Evolutionary conservation across 2,329 filamentous ascomycete genomes (phyloP), one percentile per base, ranked within the genome.

Genomic region (Rachicladosporium sp.): DNA sequence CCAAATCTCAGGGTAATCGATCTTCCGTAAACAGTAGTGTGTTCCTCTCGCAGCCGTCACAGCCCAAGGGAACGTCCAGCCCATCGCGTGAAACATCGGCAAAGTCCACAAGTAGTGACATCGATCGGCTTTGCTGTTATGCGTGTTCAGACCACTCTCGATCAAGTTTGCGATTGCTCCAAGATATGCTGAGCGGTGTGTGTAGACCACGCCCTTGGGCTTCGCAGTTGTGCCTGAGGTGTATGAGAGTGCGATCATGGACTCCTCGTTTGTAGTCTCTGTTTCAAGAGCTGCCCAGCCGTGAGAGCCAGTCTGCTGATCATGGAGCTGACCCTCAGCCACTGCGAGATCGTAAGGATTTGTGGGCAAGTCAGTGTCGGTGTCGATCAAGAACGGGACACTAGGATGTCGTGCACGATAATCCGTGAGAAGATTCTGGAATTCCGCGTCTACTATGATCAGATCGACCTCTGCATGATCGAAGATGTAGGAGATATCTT

Each of bases 1-100:
- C 91, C 91, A 98, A 43, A 98, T 93, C 43, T 89, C 70, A 0
- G 84, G 77, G 57, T 98, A 98, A 62, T 96, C 87, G 48, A 98
- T 85, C 67, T 94, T 96, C 44, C 91, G 76, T n/a, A 98, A 68
- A 53, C 88, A 95, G 58, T 94, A 87, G 60, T 96, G 87, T 2
- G 89, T 93, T n/a, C 89, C 91, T 44, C 91, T 73, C 3, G 91
- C 87, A 1, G 87, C 86, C 8, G 86, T 93, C n/a, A 95, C 74
- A 1, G 88, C 75, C 91, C 56, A 60, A 3, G 55, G 57, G 38
- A 60, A 61, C 1, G 56, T 58, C 57, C 58, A 60, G 61, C 72
- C 73, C 59, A 70, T 74, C 6, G 75, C 68, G 50, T 78, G 81
- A 60, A 77, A 89, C 36, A 37, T 37, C 10, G 42, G 38, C 15